phyloP scores from a whole-genome alignment of 208 protist genomes.

The Spongospora subterranea region DNA sequence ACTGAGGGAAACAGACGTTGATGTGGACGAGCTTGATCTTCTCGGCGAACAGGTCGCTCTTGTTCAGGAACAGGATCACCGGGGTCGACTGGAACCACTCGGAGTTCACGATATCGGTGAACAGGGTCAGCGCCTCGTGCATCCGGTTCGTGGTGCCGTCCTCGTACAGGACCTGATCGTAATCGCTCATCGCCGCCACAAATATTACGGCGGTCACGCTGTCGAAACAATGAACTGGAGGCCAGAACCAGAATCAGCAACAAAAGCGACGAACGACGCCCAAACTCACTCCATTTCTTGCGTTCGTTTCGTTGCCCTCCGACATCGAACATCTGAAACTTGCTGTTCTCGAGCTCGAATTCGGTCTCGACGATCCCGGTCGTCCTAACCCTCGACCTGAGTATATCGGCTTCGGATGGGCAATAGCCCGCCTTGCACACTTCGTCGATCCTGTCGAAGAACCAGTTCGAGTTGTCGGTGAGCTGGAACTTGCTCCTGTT shows the following conservation, averaged over 20 bases:
- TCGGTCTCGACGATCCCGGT: constrained; percentile 84
- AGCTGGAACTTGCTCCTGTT: constrained; percentile 63
- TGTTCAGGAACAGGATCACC: constrained; percentile 84
- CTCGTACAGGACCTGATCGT: constrained; percentile 81
- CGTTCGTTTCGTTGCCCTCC: constrained; percentile 66
- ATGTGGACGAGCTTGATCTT: constrained; percentile 75
- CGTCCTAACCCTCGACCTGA: constrained; percentile 76
- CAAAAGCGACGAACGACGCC: constrained; percentile 62
- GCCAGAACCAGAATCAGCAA: constrained; percentile 81
- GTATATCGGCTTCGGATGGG: constrained; percentile 80
- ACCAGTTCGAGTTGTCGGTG: constrained; percentile 73
- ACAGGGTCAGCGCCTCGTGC: constrained; percentile 77
- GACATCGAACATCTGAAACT: constrained; percentile 76
- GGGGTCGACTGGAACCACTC: constrained; percentile 77
- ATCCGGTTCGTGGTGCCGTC: constrained; percentile 78
- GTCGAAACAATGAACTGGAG: constrained; percentile 81
- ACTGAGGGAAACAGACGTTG: constrained; percentile 55
- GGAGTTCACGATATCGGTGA: constrained; percentile 74
- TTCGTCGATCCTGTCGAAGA: constrained; percentile 75
- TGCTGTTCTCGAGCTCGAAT: constrained; percentile 80
- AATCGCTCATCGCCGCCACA: constrained; percentile 73
- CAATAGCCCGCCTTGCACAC: constrained; percentile 72
- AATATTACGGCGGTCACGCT: constrained; percentile 81
- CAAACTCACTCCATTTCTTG: constrained; percentile 73
- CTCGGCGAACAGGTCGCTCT: constrained; percentile 79